A percentile compares a stretch with the other conserved stretches of the same genome.
phyloP scores from a whole-genome alignment of 2,329 filamentous ascomycete species.

The Daldinia sp. region DNA sequence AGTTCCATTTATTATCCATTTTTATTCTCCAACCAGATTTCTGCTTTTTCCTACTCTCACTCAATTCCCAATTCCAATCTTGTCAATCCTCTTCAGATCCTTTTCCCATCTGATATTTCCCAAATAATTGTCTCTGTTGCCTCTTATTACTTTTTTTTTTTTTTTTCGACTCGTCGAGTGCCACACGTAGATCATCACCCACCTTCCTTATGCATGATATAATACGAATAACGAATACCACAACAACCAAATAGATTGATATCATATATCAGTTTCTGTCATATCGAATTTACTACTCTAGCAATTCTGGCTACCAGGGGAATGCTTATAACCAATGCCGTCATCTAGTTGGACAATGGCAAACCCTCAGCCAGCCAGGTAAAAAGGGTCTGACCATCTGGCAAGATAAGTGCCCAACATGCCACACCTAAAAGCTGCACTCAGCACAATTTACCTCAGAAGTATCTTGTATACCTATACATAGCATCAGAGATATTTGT shows the following conservation, averaged over 20 bases:
- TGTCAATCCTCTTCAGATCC: slow-evolving; percentile 28
- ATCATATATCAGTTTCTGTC: neutral
- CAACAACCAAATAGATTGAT: neutral
- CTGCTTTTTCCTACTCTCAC: slow-evolving; percentile 7
- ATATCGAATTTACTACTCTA: neutral
- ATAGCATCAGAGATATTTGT: slow-evolving; percentile 9
- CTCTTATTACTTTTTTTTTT: slow-evolving; percentile 17
- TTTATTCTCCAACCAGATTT: slow-evolving; percentile 19
- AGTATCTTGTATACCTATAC: slow-evolving; percentile 2
- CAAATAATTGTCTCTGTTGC: slow-evolving; percentile 24
- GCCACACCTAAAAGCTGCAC: neutral
- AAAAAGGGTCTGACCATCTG: neutral
- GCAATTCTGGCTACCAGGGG: neutral
- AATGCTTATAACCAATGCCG: neutral
- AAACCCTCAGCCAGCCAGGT: slow-evolving; percentile 10
- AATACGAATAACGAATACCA: neutral
- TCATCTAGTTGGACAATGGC: slow-evolving; percentile 9
- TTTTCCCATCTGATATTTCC: slow-evolving; percentile 25
- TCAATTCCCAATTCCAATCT: slow-evolving; percentile 27
- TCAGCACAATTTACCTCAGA: neutral
- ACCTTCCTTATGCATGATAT: neutral
- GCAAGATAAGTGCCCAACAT: slow-evolving; percentile 7
- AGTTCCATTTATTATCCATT: slow-evolving; percentile 4
- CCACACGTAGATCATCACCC: neutral
- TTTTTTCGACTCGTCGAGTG: slow-evolving; percentile 8